Base-by-base conservation (phyloP, 1,284 basidiomycete genomes). In the Apiotrichum sp. region DNA sequence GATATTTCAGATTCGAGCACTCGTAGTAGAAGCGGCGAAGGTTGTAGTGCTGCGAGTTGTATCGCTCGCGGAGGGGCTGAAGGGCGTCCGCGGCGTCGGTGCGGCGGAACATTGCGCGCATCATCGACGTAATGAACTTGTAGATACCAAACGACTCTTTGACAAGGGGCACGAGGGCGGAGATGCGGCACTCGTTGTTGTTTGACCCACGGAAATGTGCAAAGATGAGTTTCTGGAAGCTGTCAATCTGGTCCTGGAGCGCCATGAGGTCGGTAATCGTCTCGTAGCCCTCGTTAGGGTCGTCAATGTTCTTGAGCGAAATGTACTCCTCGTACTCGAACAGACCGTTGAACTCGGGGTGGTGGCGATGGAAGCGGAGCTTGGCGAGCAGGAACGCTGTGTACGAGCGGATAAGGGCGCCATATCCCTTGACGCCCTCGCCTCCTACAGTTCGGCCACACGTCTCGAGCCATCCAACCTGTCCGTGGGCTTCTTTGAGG, bases 121-220 rank as follows among this genome's bases (percentile, higher is more conserved):
- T 79, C 93, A 97, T 97, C 77, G 89, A 92, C 3, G 93, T 97
- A 72, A 96, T 93, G 76, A 97, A 97, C 54, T 90, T 83, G 77
- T 97, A 97, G 62, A 97, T 97, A 42, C 93, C 93, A 84, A 93
- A 97, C 64, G 88, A 92, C 77, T 97, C 93, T 78, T 97, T 96
- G 55, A 97, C 93, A 14, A 95, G 82, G 32, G 93, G 93, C 0
- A 97, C 93, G 44, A 97, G 79, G 1, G 93, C 82, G 41, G 92
- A 92, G 58, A 97, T 97, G 38, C 91, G 86, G 74, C 92, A 95
- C 77, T 97, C 93, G 64, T 97, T 97, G 73, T 93, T 96, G 49
- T 84, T 81, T n/a, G 90, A 90, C 60, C 88, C 84, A 55, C 86
- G 82, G 80, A 97, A 96, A 75, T 92, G 88, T 8, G 90, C 85